These are phyloP conservation scores for Allium cepa DNA, from an alignment of 106 monocot species.

Conservation along the genomic window DNA sequence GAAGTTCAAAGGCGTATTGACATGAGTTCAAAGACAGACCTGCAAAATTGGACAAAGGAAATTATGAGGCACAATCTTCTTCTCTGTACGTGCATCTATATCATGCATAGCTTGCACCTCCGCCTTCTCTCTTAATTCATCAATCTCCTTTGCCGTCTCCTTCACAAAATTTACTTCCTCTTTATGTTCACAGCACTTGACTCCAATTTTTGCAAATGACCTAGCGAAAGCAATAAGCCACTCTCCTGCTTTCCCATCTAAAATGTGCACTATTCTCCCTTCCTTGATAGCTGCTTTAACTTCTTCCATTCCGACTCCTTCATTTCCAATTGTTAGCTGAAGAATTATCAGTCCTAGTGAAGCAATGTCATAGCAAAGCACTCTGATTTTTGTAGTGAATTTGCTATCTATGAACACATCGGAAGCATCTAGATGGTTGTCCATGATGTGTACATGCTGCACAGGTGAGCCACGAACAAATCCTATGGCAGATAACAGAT, in stretches of 20 bases:
- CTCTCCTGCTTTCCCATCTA: slow-evolving; percentile 1
- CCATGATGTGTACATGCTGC: background rate
- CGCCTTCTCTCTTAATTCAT: background rate
- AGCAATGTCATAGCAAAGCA: background rate
- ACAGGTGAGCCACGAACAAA: background rate
- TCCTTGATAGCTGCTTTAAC: background rate
- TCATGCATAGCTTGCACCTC: background rate
- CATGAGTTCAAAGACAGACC: too few species aligned
- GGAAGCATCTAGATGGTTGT: background rate
- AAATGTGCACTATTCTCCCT: background rate
- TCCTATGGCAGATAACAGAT: slow-evolving; percentile 2
- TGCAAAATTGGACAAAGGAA: too few species aligned
- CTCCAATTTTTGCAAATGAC: background rate
- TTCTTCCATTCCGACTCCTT: background rate
- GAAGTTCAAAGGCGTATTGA: too few species aligned
- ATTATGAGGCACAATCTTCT: background rate
- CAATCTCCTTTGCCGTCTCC: background rate
- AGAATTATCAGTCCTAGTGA: slow-evolving; percentile 3
- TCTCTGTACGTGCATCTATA: background rate
- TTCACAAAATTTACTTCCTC: background rate
- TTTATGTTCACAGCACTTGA: background rate
- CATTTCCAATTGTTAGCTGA: slow-evolving; percentile 1
- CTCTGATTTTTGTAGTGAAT: slow-evolving; percentile 1
- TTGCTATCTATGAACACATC: slow-evolving; percentile 1
- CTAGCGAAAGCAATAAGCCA: background rate